These are phyloP conservation scores for Lophium mytilinum DNA, from an alignment of 495 filamentous ascomycete species.

Conservation along the genomic window DNA sequence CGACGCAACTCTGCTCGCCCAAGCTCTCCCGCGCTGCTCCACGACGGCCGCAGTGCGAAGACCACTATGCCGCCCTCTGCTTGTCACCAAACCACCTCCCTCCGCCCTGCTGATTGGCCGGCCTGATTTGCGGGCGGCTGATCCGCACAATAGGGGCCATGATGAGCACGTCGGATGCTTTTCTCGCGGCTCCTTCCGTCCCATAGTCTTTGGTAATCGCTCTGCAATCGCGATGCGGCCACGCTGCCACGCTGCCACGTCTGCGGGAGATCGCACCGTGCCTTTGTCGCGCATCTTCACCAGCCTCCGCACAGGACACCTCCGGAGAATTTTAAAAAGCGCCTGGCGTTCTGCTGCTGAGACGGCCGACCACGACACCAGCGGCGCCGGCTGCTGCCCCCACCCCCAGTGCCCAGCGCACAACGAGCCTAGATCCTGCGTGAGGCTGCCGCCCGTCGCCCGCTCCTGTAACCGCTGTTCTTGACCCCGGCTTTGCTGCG, in stretches of 20 bases:
- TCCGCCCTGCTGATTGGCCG: conserved; percentile 1
- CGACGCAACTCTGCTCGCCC: conserved; percentile 1
- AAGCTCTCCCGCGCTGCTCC: background rate
- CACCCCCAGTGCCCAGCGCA: background rate
- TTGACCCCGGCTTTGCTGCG: no score
- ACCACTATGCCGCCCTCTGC: no score
- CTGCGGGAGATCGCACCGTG: background rate
- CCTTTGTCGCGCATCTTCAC: background rate
- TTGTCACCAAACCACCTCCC: no score
- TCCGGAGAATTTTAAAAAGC: no score
- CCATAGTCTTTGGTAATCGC: background rate
- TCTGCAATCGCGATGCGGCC: background rate
- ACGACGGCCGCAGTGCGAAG: background rate
- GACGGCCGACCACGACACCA: background rate
- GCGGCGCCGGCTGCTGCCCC: background rate
- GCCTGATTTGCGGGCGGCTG: conserved; percentile 2
- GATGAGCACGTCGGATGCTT: no score
- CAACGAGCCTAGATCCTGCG: background rate
- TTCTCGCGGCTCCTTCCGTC: no score
- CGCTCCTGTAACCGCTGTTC: no score
- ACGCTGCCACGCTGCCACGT: no score
- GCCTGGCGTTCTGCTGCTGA: background rate
- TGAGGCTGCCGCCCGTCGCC: no score
- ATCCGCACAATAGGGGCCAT: background rate
- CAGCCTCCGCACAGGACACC: no score